Base-by-base conservation (phyloP, 768 basidiomycete species). In the Boletus rubropictus region DNA sequence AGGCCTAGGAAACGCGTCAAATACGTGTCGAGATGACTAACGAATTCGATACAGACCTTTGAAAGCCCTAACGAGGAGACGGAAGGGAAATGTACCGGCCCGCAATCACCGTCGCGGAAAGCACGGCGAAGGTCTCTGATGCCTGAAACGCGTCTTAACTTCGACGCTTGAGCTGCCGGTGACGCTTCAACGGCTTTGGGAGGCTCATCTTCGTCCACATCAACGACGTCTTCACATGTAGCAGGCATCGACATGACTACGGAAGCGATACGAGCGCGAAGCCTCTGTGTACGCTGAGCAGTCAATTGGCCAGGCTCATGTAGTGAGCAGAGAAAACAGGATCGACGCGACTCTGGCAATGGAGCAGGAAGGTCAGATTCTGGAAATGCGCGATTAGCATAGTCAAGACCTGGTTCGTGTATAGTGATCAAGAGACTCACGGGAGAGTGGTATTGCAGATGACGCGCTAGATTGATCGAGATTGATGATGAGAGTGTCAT, bases 201-300 rank as follows among this genome's bases (percentile, higher is more conserved):
- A 32, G 35, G 46, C 9, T 50, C 39, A 32, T 50, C 12, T 22
- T 53, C 28, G 17, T 53, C 48, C 14, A 25, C 14, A 32, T 55
- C 49, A 5, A 31, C 31, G 10, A 32, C 35, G 21, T 57, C 52
- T 14, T 62, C 60, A 2, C 39, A 55, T 17, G 64, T 65, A 12
- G 61, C 63, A 20, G 64, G 64, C 38, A 65, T 48, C 21, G 63
- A 55, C 46, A 34, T 43, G 48, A 67, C 44, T 25, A 65, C 42
- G 44, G 49, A 51, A 32, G 61, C 60, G 6, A 49, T 67, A 42
- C 63, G 61, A 32, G 52, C 39, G 34, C 64, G 65, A 43, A 65
- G 65, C 18, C 50, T 52, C 36, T 44, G 51, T 22, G 33, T 57
- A 39, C 57, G 64, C 31, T 50, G 32, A 40, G 53, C 51, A 18